phyloP scores from a whole-genome alignment of 192 early-diverging fungal genomes.

The Paraglomus brasilianum region DNA sequence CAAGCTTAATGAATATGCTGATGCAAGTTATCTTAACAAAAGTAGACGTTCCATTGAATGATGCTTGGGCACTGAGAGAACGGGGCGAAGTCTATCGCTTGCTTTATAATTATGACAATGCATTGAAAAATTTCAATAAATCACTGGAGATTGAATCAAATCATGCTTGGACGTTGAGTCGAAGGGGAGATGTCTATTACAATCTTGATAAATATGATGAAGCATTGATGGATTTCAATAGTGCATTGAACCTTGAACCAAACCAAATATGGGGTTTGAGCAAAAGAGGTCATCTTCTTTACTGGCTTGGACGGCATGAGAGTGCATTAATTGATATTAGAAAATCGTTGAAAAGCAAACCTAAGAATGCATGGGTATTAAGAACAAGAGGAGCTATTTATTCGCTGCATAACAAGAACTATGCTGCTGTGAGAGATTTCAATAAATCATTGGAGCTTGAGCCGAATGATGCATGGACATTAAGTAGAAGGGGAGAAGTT shows the following conservation, averaged over 20 bases:
- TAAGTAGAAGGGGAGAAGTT: slow-evolving; percentile 14
- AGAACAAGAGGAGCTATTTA: background rate
- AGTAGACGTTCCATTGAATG: background rate
- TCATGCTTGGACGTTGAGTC: background rate
- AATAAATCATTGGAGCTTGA: background rate
- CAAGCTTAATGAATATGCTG: too few relatives aligned
- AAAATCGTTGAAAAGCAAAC: background rate
- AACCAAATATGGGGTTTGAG: background rate
- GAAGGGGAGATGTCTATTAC: background rate
- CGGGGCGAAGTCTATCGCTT: slow-evolving; percentile 8
- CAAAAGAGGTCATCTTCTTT: background rate
- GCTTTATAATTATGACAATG: background rate
- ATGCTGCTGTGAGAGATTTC: background rate
- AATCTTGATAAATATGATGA: background rate
- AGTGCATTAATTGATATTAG: background rate
- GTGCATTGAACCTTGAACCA: slow-evolving; percentile 1
- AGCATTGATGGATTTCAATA: slow-evolving; percentile 1
- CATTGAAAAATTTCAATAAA: slow-evolving; percentile 7
- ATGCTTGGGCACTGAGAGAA: background rate
- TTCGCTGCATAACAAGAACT: background rate
- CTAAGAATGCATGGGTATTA: background rate
- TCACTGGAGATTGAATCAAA: background rate
- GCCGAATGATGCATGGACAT: background rate
- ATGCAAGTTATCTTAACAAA: too few relatives aligned
- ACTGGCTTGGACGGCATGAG: background rate